phyloP scores from a whole-genome alignment of 2,329 filamentous ascomycete genomes.

The Coniochaeta hoffmannii region DNA sequence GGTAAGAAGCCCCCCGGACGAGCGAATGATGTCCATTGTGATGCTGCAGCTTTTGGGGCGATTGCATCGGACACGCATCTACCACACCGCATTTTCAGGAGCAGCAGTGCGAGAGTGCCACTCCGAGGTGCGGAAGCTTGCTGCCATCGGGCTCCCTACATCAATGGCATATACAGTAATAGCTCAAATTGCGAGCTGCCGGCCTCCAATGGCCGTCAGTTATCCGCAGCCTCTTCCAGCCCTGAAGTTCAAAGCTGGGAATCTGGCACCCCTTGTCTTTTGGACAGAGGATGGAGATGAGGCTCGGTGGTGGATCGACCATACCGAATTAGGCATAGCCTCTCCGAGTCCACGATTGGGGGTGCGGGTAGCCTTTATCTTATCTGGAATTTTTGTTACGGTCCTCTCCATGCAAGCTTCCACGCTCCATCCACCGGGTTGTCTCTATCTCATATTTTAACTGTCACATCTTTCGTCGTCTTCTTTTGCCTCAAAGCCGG shows the following conservation, averaged over 20 bases:
- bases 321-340: background rate
- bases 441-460: background rate
- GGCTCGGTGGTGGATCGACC: background rate
- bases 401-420: background rate
- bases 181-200: background rate
- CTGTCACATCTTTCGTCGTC: background rate
- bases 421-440: background rate
- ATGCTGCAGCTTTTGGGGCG: background rate
- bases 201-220: background rate
- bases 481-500: no score
- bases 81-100: constrained; percentile 1
- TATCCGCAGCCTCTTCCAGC: background rate
- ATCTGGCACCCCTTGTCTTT: no score
- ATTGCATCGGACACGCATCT: background rate
- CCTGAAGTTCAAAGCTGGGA: background rate
- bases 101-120: no score
- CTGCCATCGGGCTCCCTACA: no score
- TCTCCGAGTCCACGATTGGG: background rate
- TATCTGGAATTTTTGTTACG: constrained; percentile 6
- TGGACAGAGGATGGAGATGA: background rate
- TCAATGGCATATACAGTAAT: no score
- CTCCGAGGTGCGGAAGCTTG: no score
- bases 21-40: background rate
- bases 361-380: background rate
- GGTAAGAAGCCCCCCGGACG: background rate